Percentiles rank a stretch among this genome's conserved stretches.
phyloP scores from a whole-genome alignment of 1,284 basidiomycete species.

The Caloboletus firmus region DNA sequence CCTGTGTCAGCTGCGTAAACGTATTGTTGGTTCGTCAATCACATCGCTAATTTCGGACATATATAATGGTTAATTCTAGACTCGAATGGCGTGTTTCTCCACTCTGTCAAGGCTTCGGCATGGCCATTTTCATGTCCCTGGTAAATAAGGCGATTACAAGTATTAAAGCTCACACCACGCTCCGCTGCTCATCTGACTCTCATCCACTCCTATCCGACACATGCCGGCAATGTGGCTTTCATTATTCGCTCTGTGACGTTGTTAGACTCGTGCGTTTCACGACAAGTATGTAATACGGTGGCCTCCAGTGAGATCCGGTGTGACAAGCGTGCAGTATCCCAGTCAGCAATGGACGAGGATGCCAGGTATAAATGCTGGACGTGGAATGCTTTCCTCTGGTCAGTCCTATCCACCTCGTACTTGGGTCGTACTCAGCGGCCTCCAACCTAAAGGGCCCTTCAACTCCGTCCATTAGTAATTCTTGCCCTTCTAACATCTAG shows the following conservation, averaged over 20 bases:
- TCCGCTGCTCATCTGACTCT: neutral
- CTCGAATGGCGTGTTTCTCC: neutral
- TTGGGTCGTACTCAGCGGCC: neutral
- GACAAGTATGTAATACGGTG: constrained; percentile 6
- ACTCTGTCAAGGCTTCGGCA: neutral
- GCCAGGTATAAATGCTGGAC: constrained; percentile 18
- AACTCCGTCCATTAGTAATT: neutral
- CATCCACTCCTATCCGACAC: neutral
- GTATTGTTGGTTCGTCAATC: neutral
- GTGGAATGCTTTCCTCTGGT: neutral
- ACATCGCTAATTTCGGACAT: neutral
- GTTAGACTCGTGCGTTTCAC: neutral
- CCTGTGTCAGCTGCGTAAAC: constrained; percentile 2
- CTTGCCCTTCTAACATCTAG: neutral
- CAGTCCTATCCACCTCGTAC: neutral
- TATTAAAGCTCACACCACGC: neutral
- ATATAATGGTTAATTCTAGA: neutral
- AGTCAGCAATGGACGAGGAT: constrained; percentile 2
- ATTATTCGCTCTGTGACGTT: neutral
- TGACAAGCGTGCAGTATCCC: too few relatives aligned
- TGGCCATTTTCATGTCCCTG: neutral
- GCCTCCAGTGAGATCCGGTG: neutral
- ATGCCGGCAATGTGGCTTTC: neutral
- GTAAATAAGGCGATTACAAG: neutral
- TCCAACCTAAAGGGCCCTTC: neutral